Evolutionary conservation across 208 protist genomes (phyloP), one percentile per base, ranked within the genome.

Genomic region (Leishmania aethiopica): DNA sequence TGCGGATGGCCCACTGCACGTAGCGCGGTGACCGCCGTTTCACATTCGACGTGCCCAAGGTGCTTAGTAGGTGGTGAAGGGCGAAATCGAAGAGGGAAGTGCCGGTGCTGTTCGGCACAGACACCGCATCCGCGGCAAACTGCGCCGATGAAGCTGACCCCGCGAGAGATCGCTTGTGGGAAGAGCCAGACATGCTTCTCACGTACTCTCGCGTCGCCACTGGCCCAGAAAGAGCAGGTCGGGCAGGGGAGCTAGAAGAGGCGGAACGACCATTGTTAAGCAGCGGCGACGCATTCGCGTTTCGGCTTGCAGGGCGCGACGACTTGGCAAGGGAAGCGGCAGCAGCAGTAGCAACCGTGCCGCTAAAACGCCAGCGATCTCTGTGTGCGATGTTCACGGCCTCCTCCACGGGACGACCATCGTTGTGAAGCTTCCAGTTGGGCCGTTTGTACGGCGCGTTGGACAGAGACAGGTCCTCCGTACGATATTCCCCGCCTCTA

Each of bases 31-130:
- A 72, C 1, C 79, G 73, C 53, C 69, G 70, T 55, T 88, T 80
- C 66, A 76, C 49, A 42, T 84, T 84, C 37, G 75, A 78, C 22
- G 75, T 75, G 78, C 87, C 84, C 3, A 64, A 81, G 51, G 59
- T 57, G n/a, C 57, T 75, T 3, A 96, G 81, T 15, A 97, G 62
- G 28, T 94, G 81, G 45, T 95, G 84, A 67, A 97, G 60, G 11
- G 93, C 80, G 40, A 86, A 89, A 84, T 96, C 87, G 59, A 95
- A 95, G 37, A 97, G 77, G 3, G 88, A 93, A 42, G 92, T 96
- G 53, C 93, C 94, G 32, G 79, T 90, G 60, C 89, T 94, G 67
- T 93, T 91, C 25, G 94, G 92, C 67, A 96, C 82, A 3, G 84
- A 84, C 32, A 83, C 60, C 4, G 80, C 84, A 40, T 88, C 81